Evolutionary conservation across 352 stramenopile species (phyloP).

Genomic region (Phytophthora aleatoria): DNA sequence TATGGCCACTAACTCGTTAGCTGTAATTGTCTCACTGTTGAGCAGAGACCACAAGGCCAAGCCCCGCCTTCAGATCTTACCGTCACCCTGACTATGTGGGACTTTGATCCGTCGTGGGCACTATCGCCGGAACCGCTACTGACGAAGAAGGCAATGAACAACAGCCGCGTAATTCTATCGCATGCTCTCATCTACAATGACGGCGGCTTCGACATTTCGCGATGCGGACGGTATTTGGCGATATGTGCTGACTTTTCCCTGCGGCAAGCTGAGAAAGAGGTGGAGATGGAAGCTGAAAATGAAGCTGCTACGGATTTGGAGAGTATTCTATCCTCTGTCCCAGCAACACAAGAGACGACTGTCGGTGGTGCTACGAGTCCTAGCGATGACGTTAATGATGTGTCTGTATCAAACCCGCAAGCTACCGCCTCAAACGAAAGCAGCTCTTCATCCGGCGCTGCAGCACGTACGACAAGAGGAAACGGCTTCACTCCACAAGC

Average conservation of each 20-base stretch:
- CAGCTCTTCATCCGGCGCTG: conserved; percentile 36
- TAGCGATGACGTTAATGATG: conserved; percentile 71
- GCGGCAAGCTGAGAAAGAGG: conserved; percentile 87
- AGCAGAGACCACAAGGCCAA: conserved; percentile 76
- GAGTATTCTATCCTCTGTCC: conserved; percentile 65
- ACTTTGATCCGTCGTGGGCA: conserved; percentile 91
- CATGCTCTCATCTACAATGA: conserved; percentile 98
- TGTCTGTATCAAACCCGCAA: conserved; percentile 50
- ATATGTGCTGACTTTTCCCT: conserved; percentile 95
- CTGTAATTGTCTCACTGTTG: not conserved
- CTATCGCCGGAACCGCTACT: conserved; percentile 70
- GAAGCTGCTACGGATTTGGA: conserved; percentile 78
- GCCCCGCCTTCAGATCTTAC: conserved; percentile 86
- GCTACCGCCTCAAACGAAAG: conserved; percentile 40
- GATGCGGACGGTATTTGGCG: conserved; percentile 93
- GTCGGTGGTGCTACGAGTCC: conserved; percentile 53
- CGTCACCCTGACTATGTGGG: conserved; percentile 94
- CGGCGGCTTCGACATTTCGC: conserved; percentile 97
- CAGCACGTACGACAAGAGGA: conserved; percentile 14
- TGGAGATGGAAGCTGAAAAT: conserved; percentile 79
- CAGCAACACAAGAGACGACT: conserved; percentile 59
- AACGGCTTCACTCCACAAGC: conserved; percentile 9
- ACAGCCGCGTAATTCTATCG: conserved; percentile 84
- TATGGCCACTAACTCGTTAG: not conserved
- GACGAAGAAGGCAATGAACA: conserved; percentile 86